Evolutionary conservation across 345 rosid genomes (phyloP).

Genomic region (Hypericum perforatum): DNA sequence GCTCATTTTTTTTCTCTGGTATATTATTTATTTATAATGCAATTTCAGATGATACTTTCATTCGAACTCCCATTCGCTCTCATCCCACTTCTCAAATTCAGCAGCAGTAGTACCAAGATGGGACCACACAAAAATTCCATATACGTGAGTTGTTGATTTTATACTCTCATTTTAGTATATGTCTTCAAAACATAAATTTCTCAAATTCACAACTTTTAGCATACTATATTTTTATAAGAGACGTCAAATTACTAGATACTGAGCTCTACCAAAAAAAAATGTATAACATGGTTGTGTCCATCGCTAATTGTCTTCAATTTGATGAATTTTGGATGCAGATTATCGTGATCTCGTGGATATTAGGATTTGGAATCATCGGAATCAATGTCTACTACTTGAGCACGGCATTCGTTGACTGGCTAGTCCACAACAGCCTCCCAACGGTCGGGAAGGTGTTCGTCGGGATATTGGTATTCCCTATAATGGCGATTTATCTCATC

Average conservation of each 20-base stretch:
- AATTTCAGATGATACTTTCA: conserved; percentile 53
- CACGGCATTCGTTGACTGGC: conserved; percentile 46
- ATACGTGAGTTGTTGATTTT: conserved; percentile 20
- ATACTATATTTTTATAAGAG: too few relatives aligned
- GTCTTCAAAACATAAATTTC: too few relatives aligned
- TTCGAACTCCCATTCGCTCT: conserved; percentile 70
- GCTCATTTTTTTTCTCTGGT: too few relatives aligned
- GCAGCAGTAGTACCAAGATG: conserved; percentile 55
- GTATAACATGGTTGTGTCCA: neutral
- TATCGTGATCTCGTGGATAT: conserved; percentile 44
- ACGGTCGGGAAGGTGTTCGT: conserved; percentile 33
- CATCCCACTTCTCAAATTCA: conserved; percentile 63
- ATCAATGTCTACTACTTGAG: conserved; percentile 51
- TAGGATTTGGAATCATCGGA: conserved; percentile 42
- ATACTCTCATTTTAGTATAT: too few relatives aligned
- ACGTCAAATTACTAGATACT: too few relatives aligned
- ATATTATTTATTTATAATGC: too few relatives aligned
- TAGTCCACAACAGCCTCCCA: conserved; percentile 31
- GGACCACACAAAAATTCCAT: conserved; percentile 63
- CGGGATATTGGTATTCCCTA: conserved; percentile 43
- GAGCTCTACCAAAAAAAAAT: too few relatives aligned
- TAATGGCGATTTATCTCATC: conserved; percentile 37
- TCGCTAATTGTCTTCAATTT: neutral
- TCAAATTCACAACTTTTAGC: neutral
- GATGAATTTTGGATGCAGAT: conserved; percentile 21